These are phyloP conservation scores for Butyriboletus loyo DNA, from an alignment of 768 basidiomycete genomes.

Conservation along the genomic window DNA sequence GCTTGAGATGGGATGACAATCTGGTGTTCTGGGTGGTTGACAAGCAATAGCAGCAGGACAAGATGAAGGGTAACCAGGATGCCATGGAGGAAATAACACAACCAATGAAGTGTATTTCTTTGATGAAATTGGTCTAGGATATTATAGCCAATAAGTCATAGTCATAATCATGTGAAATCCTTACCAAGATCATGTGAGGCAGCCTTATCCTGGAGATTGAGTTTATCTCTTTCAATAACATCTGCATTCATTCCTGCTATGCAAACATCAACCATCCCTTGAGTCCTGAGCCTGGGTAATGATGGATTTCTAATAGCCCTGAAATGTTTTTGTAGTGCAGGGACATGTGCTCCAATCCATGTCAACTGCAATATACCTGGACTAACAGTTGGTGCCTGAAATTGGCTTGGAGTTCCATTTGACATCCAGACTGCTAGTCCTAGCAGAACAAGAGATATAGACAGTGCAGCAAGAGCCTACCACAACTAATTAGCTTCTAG, in stretches of 20 bases:
- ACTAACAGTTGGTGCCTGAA: background rate
- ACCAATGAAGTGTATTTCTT: background rate
- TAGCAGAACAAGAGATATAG: background rate
- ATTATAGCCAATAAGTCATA: background rate
- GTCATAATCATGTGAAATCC: background rate
- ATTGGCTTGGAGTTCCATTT: background rate
- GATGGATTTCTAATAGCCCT: background rate
- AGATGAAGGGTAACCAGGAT: background rate
- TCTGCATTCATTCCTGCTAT: background rate
- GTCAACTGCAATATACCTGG: background rate
- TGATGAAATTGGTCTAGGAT: background rate
- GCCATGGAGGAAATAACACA: background rate
- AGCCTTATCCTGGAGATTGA: background rate
- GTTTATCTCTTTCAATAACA: background rate
- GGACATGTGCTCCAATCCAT: background rate
- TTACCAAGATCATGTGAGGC: background rate
- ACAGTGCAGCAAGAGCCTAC: background rate
- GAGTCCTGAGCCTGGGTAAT: background rate
- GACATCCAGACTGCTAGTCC: background rate
- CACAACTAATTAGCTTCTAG: background rate
- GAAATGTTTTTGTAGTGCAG: background rate
- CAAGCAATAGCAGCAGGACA: background rate
- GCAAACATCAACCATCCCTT: background rate
- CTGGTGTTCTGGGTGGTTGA: background rate
- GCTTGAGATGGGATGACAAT: background rate